phyloP scores from a whole-genome alignment of 108 stramenopile species.

The Nitzschia palea region DNA sequence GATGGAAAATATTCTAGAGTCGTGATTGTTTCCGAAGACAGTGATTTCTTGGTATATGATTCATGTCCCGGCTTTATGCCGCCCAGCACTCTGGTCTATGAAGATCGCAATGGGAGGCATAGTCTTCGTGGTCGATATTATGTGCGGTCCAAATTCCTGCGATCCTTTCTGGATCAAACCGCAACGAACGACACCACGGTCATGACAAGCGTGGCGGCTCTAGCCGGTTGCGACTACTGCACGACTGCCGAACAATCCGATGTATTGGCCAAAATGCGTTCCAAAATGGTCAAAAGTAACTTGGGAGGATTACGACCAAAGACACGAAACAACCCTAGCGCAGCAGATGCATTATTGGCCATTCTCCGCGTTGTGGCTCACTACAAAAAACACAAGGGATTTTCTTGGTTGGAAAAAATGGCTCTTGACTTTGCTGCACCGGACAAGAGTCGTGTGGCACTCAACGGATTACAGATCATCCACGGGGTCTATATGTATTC shows the following conservation, averaged over 20 bases:
- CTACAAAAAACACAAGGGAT: neutral
- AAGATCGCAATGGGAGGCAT: neutral
- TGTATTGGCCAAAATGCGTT: constrained; percentile 1
- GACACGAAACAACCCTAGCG: constrained; percentile 3
- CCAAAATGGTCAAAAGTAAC: neutral
- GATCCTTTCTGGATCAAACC: constrained; percentile 7
- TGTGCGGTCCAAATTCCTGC: constrained; percentile 12
- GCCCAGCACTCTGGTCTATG: constrained; percentile 8
- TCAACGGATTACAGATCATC: neutral
- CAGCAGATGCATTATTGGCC: neutral
- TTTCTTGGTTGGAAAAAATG: constrained; percentile 9
- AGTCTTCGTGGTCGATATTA: constrained; percentile 16
- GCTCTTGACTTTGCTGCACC: neutral
- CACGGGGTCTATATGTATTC: constrained; percentile 12
- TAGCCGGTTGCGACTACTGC: constrained; percentile 32
- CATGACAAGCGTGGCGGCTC: constrained; percentile 23
- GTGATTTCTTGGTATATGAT: constrained; percentile 29
- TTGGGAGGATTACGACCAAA: constrained; percentile 21
- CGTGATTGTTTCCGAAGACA: constrained; percentile 25
- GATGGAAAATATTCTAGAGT: neutral
- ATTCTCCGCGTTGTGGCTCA: constrained; percentile 29
- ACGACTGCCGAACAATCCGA: neutral
- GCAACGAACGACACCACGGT: constrained; percentile 6
- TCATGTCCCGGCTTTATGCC: constrained; percentile 31
- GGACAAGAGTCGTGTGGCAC: neutral